Evolutionary conservation across 2,329 filamentous ascomycete genomes (phyloP), one percentile per base, ranked within the genome.

Genomic region (Alternaria viburni): DNA sequence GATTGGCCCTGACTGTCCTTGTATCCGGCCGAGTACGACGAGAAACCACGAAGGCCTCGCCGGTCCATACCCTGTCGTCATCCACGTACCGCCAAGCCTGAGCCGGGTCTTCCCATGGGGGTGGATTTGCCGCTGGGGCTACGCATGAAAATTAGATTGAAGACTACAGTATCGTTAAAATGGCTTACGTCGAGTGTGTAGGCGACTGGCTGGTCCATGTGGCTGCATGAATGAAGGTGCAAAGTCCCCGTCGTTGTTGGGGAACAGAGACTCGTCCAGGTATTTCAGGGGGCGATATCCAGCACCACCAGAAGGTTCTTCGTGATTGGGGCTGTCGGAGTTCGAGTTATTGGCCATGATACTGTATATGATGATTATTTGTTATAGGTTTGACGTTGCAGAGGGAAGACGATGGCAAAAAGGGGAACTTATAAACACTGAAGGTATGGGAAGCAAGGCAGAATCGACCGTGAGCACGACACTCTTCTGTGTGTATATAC

Each of bases 231-330:
- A 52, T 10, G 54, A 57, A 45, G 54, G 57, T 5, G 54, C 54
- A 4, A 45, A 61, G 46, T 61, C 54, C 21, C 54, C 54, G 12
- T 57, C 26, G 21, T 61, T 61, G 25, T 57, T 36, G 9, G 59
- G 46, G 25, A 61, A 57, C 15, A 45, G 21, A 9, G 59, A 61
- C 19, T 46, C 46, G n/a, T 52, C 54, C 19, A 61, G n/a, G 13
- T 57, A 19, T n/a, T 13, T 30, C 7, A 61, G 54, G 19, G 44
- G 45, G 19, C 11, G 10, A 15, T 57, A 45, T 10, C 36, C 36
- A 57, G 2, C 30, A 51, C 4, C 30, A 43, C 23, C 10, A 19
- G 19, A 25, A 45, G 54, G 19, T 26, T 30, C 17, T 12, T 8
- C 17, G 11, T 41, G 4, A 9, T 50, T 12, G 10, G 15, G 21